Base-by-base conservation (phyloP, 768 basidiomycete species). In the Auricularia sp. region DNA sequence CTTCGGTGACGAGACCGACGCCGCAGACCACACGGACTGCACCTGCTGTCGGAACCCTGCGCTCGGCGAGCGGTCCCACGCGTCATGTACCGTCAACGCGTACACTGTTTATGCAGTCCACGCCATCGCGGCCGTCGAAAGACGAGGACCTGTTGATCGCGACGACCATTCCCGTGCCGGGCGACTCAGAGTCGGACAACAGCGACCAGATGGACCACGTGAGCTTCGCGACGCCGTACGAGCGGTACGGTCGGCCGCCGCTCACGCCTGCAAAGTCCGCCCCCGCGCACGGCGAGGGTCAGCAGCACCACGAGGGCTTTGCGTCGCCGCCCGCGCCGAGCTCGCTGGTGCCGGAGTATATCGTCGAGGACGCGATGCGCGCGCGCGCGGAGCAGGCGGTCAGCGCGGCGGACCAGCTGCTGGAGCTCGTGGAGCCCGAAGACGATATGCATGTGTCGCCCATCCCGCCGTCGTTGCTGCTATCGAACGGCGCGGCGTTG, bases 321-420 rank as follows among this genome's bases (percentile, higher is more conserved):
- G 56, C 56, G 23, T 59, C 56, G 12, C 36, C 62, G 12, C 51
- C 65, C 6, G 14, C 47, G 33, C 16, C 62, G 8, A 10, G 39
- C 34, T 18, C 56, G 42, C 53, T 39, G 51, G 11, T 59, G 72
- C 81, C 68, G 61, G 78, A 77, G 58, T 78, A 85, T 12, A 82
- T 83, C 21, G 78, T 94, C 3, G 93, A 95, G 70, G 94, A 96
- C 71, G 92, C 87, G 36, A 74, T 96, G 68, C 83, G 87, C 54
- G 91, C 91, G 2, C 84, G 91, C 62, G 94, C 95, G 1, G 90
- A 91, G 69, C 95, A 97, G 72, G 95, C 95, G 0, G 91, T 94
- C 72, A 93, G 91, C 71, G 91, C 93, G 7, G 95, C 95, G 0
- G 88, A 92, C 72, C 83, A 91, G 61, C 76, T 98, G 34, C 73